Conservation (phyloP, 768 basidiomycete species). For the Steccherinum ochraceum region DNA sequence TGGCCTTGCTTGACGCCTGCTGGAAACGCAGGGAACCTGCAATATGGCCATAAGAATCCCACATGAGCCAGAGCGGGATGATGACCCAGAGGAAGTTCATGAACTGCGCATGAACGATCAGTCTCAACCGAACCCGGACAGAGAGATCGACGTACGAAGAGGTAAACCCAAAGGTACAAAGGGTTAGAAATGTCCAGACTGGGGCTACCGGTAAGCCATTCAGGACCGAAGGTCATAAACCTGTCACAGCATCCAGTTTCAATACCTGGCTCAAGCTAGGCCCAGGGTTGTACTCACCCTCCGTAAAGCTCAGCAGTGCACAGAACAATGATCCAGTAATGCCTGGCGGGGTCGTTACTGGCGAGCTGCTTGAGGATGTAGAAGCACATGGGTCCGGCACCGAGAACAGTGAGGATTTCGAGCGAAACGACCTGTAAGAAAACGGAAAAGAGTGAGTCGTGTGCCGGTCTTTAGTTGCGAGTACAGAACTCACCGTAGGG, state of each 20-base stretch:
- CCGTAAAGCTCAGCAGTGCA: slow-evolving; percentile 76
- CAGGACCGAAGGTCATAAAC: slow-evolving; percentile 88
- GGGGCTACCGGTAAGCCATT: slow-evolving; percentile 74
- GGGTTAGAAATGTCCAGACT: slow-evolving; percentile 66
- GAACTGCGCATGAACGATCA: too few relatives aligned
- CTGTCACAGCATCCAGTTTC: slow-evolving; percentile 7
- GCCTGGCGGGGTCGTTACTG: slow-evolving; percentile 55
- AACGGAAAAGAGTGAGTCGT: background rate
- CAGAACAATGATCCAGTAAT: slow-evolving; percentile 77
- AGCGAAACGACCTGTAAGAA: slow-evolving; percentile 55
- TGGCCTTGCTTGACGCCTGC: slow-evolving; percentile 14
- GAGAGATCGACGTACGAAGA: slow-evolving; percentile 50
- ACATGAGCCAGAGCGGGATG: slow-evolving; percentile 71
- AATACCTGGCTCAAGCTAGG: background rate
- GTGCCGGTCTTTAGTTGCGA: background rate
- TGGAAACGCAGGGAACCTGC: slow-evolving; percentile 46
- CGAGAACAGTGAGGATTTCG: slow-evolving; percentile 78
- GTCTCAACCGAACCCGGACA: too few relatives aligned
- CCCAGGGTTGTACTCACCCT: slow-evolving; percentile 36
- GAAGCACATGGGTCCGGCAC: slow-evolving; percentile 67
- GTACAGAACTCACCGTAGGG: slow-evolving; percentile 35
- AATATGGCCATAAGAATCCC: slow-evolving; percentile 71
- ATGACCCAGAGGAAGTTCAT: slow-evolving; percentile 83
- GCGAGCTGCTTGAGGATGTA: slow-evolving; percentile 65
- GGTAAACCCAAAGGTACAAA: slow-evolving; percentile 75